phyloP scores from a whole-genome alignment of 768 basidiomycete species.

The Russula ochroleuca region DNA sequence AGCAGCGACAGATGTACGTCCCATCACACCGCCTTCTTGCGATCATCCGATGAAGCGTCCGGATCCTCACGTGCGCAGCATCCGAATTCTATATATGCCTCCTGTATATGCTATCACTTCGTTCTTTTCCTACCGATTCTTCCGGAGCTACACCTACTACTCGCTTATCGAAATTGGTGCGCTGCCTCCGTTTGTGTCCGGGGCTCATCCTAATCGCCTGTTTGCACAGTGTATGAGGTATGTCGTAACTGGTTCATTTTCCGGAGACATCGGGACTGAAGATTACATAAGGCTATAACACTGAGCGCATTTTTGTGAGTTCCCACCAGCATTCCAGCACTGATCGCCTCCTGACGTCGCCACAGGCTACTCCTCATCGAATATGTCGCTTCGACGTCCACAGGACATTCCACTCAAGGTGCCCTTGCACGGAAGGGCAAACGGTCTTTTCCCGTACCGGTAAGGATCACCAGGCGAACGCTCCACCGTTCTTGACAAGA shows the following conservation, averaged over 20 bases:
- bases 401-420: slow-evolving; percentile 55
- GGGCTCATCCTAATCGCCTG: slow-evolving; percentile 24
- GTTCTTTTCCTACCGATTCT: slow-evolving; percentile 83
- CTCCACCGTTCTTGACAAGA: neutral
- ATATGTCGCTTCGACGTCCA: slow-evolving; percentile 69
- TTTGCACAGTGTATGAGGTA: slow-evolving; percentile 62
- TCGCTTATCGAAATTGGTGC: slow-evolving; percentile 47
- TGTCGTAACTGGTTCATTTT: slow-evolving; percentile 4
- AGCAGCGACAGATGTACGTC: slow-evolving; percentile 76
- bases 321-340: neutral
- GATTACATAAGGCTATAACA: slow-evolving; percentile 56
- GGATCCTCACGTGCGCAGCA: slow-evolving; percentile 36
- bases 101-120: slow-evolving; percentile 76
- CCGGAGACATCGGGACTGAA: neutral
- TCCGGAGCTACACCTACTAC: slow-evolving; percentile 70
- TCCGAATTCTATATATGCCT: slow-evolving; percentile 85
- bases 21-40: neutral
- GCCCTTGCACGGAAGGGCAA: slow-evolving; percentile 82
- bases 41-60: neutral
- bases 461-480: slow-evolving; percentile 36
- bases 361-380: slow-evolving; percentile 74
- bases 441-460: slow-evolving; percentile 61
- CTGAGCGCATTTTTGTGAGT: slow-evolving; percentile 82
- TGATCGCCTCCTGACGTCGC: neutral
- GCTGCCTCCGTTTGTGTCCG: slow-evolving; percentile 27